These are phyloP conservation scores for Ganoderma lucidum DNA, from an alignment of 1,284 basidiomycete genomes.

Conservation along the genomic window DNA sequence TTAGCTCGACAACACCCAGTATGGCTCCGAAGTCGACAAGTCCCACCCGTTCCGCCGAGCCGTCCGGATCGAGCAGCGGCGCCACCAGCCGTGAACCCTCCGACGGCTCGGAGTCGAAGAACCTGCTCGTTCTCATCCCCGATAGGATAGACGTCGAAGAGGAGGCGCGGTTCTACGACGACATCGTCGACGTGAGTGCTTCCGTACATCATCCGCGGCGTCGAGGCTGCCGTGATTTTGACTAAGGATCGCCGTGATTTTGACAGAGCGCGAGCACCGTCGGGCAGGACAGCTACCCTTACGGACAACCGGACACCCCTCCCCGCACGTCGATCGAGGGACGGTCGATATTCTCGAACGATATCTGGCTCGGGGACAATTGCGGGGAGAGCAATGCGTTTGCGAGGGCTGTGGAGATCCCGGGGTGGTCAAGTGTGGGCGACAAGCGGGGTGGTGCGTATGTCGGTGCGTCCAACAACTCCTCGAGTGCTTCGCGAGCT, in stretches of 20 bases:
- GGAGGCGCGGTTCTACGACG: slow-evolving; percentile 55
- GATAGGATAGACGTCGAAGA: slow-evolving; percentile 55
- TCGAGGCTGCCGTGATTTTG: slow-evolving; percentile 1
- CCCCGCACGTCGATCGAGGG: slow-evolving; percentile 46
- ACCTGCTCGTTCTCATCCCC: slow-evolving; percentile 43
- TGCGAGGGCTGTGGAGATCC: slow-evolving; percentile 67
- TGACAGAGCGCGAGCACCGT: slow-evolving; percentile 29
- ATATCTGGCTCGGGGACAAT: slow-evolving; percentile 70
- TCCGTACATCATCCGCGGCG: neutral
- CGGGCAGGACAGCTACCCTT: slow-evolving; percentile 26
- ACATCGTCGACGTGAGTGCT: slow-evolving; percentile 50
- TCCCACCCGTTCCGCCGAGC: slow-evolving; percentile 21
- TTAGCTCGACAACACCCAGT: neutral
- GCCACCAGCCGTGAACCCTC: slow-evolving; percentile 13
- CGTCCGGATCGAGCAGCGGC: slow-evolving; percentile 21
- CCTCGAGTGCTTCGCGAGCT: neutral
- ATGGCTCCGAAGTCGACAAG: slow-evolving; percentile 8
- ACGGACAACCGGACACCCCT: slow-evolving; percentile 31
- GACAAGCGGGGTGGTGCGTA: slow-evolving; percentile 68
- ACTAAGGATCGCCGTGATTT: neutral
- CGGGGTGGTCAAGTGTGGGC: slow-evolving; percentile 75
- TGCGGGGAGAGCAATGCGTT: slow-evolving; percentile 60
- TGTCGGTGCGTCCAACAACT: slow-evolving; percentile 53
- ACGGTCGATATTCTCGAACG: slow-evolving; percentile 67
- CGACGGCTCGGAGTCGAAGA: slow-evolving; percentile 20